Base-by-base conservation (phyloP, 257 asterid species). In the Solanum sitiens region DNA sequence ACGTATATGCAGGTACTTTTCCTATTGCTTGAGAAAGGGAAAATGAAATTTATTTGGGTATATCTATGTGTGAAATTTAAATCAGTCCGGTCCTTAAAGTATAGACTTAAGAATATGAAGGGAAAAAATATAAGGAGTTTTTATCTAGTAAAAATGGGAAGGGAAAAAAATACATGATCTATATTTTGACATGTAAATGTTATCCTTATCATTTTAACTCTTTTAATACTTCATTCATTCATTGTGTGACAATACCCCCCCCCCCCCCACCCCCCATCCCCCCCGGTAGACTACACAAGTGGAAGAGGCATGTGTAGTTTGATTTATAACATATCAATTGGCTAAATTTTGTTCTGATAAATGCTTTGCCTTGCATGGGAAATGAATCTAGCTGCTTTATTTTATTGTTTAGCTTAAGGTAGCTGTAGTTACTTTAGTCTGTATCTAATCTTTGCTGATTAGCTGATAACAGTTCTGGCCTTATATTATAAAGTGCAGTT, bases 1-100 rank as follows among this genome's bases (percentile, higher is more conserved):
- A 95, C 95, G 12, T 97, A 95, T 94, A 94, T 97, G 98, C 99
- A 97, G 99, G 99, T 95, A 86, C 85, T 89, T 86, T 83, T 88
- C 47, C 79, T 86, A 61, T 20, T 16, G 3, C 61, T 35, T 72
- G 35, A 50, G 30, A 86, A 67, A 86, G 74, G 61, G 88, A 35
- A 73, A 53, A 40, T 7, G 61, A 84, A 21, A 53, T 23, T 85
- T 11, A 21, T 73, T 47, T 47, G 53, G 84, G 59, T 11, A 47
- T 50, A 68, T 86, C 53, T 86, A 21, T 42, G 45, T 32, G 67
- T 50, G 50, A 71, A 86, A 32, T 71, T 79, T 56, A 35, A 79
- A 20, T 82, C 70, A 82, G 86, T 32, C 45, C 12, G 45, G 1
- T 50, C 45, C 40, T 50, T 82, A 50, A 82, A 50, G 68, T 50